A percentile compares a stretch with the other conserved stretches of the same genome.
Conservation (phyloP, 2,329 filamentous ascomycete genomes). For the Capronia epimyces region DNA sequence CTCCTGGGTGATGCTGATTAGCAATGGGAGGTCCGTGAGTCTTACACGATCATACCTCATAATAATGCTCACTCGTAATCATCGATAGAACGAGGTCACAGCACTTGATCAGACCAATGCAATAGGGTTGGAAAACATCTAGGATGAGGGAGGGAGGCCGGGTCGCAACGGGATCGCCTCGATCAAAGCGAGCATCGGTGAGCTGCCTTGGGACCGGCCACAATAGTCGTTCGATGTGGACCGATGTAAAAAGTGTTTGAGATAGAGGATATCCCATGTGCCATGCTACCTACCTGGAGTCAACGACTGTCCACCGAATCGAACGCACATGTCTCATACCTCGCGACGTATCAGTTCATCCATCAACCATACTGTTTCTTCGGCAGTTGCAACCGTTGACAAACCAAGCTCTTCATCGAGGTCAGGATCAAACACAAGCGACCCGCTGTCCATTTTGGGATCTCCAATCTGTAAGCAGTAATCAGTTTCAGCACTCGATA, state of each 20-base stretch:
- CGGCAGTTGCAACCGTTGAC: conserved; percentile 59
- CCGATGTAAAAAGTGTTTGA: conserved; percentile 86
- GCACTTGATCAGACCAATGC: conserved; percentile 73
- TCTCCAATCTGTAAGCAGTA: conserved; percentile 81
- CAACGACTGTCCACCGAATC: conserved; percentile 1
- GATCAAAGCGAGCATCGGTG: conserved; percentile 59
- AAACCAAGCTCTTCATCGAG: conserved; percentile 80
- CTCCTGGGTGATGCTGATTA: conserved; percentile 52
- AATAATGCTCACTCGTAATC: conserved; percentile 79
- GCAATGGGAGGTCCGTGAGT: background rate
- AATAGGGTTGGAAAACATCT: conserved; percentile 74
- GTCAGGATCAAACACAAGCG: conserved; percentile 69
- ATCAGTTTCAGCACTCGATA: conserved; percentile 1
- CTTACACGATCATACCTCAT: conserved; percentile 58
- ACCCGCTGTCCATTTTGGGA: conserved; percentile 96
- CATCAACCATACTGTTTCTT: conserved; percentile 86
- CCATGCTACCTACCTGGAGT: conserved; percentile 71
- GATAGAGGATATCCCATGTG: conserved; percentile 92
- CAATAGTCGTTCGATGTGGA: conserved; percentile 80
- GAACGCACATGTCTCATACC: conserved; percentile 45
- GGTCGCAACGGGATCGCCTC: conserved; percentile 28
- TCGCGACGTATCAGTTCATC: conserved; percentile 88
- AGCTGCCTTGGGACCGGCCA: conserved; percentile 62
- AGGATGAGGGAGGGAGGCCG: conserved; percentile 44
- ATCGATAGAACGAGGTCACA: conserved; percentile 72